Evolutionary conservation across 2,329 filamentous ascomycete genomes (phyloP).

Genomic region (Fusarium domesticum): DNA sequence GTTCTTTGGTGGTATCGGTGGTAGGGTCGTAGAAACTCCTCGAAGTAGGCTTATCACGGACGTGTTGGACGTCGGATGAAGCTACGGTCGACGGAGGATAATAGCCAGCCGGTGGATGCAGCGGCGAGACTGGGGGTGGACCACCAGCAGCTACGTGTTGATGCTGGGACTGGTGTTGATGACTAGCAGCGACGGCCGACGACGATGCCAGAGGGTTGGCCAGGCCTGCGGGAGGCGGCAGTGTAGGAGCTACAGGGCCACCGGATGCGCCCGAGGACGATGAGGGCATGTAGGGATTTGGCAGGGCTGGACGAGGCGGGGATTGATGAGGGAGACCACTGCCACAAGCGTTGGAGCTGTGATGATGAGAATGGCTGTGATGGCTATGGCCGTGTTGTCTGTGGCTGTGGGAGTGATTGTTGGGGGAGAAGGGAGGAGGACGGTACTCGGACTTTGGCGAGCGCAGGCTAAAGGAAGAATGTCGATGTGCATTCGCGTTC

Average conservation of each 20-base stretch:
- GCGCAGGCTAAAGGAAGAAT: constrained; percentile 47
- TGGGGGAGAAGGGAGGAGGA: constrained; percentile 32
- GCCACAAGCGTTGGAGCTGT: constrained; percentile 28
- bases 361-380: constrained; percentile 25
- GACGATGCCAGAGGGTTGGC: constrained; percentile 28
- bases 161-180: constrained; percentile 31
- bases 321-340: constrained; percentile 33
- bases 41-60: constrained; percentile 40
- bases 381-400: constrained; percentile 15
- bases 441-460: constrained; percentile 47
- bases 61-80: constrained; percentile 29
- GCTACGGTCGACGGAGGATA: constrained; percentile 35
- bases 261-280: constrained; percentile 31
- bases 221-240: constrained; percentile 31
- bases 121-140: constrained; percentile 39
- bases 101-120: constrained; percentile 44
- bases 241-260: constrained; percentile 31
- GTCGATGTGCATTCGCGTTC: constrained; percentile 36
- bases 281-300: constrained; percentile 38
- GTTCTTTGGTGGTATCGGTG: constrained; percentile 49
- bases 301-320: constrained; percentile 31
- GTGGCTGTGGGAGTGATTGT: constrained; percentile 29
- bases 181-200: constrained; percentile 23
- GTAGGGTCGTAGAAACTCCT: constrained; percentile 54
- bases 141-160: constrained; percentile 24